Base-by-base conservation (phyloP, 805 yeast species). In the Yarrowia sp. region DNA sequence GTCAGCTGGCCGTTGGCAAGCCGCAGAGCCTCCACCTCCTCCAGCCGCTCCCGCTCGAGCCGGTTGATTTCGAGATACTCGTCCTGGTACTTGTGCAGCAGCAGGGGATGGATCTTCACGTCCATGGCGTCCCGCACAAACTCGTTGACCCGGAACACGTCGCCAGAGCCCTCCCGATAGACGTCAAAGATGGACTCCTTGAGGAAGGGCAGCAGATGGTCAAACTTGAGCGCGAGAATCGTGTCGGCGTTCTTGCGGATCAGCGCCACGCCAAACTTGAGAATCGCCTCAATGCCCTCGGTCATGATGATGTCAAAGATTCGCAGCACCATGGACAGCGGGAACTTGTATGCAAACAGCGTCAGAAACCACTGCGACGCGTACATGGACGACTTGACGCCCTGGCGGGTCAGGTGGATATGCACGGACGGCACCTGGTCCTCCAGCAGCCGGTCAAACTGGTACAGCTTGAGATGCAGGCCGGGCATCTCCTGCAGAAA, bases 301-400 rank as follows among this genome's bases (percentile, higher is more conserved):
- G 96, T 87, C 62, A 95, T 85, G 8, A 95, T 85, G 67, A 90
- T 83, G 77, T 95, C 99, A 74, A 84, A 90, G 43, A 95, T 90
- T 67, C 98, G 81, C 68, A 91, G 77, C 24, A 95, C 98, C 73
- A 93, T 87, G 65, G 86, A 89, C 59, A 92, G 78, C 16, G 99
- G 98, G 74, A 95, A 93, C 73, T 91, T 91, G 79, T 95, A 95
- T 7, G 97, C 96, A 76, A 95, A 95, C 68, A 95, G 82, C 0
- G 98, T 95, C 70, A 95, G 81, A 72, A 95, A 93, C 99, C 99
- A 95, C 76, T 95, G 98, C 1, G 96, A 87, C 0, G 98, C 98
- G 79, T 90, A 95, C 98, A 93, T 93, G 22, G 96, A 88, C 2
- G 97, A 89, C 67, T 87, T 83, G 24, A 95, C 85, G 6, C 98